Evolutionary conservation across 2,329 filamentous ascomycete genomes (phyloP).

Genomic region (Plectosphaerella plurivora): DNA sequence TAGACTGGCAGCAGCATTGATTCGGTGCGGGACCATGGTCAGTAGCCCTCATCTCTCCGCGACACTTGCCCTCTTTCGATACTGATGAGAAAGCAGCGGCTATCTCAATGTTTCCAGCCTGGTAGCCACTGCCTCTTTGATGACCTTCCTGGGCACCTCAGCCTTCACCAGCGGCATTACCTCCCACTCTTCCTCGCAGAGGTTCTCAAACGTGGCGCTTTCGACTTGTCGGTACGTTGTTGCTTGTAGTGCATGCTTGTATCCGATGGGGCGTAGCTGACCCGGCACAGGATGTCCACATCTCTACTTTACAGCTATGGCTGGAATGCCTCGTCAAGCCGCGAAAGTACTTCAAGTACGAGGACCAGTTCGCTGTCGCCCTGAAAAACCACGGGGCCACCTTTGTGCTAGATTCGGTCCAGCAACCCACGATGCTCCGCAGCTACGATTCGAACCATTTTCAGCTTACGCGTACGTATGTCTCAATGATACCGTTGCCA

Average conservation of each 20-base stretch:
- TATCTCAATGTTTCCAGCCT: constrained; percentile 39
- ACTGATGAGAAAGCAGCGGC: constrained; percentile 18
- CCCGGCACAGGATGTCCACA: constrained; percentile 28
- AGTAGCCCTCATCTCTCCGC: constrained; percentile 19
- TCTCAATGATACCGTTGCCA: neutral
- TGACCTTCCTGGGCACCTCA: constrained; percentile 31
- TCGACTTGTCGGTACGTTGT: constrained; percentile 35
- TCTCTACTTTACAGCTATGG: constrained; percentile 49
- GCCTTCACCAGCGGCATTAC: constrained; percentile 36
- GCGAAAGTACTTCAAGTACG: constrained; percentile 36
- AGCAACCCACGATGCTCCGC: constrained; percentile 30
- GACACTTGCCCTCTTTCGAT: too few species aligned
- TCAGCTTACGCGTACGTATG: constrained; percentile 40
- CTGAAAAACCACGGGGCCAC: constrained; percentile 35
- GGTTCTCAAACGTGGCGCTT: constrained; percentile 40
- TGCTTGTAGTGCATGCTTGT: neutral
- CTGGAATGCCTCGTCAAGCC: constrained; percentile 48
- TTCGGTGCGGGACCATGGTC: constrained; percentile 37
- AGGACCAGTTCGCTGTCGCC: constrained; percentile 43
- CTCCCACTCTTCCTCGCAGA: constrained; percentile 47
- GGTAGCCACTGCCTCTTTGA: constrained; percentile 48
- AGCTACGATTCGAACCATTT: constrained; percentile 44
- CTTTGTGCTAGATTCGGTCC: constrained; percentile 36
- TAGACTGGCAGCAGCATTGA: constrained; percentile 38
- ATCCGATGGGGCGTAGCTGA: constrained; percentile 3